phyloP scores from a whole-genome alignment of 2,329 filamentous ascomycete species.

The Fusarium camptoceras region DNA sequence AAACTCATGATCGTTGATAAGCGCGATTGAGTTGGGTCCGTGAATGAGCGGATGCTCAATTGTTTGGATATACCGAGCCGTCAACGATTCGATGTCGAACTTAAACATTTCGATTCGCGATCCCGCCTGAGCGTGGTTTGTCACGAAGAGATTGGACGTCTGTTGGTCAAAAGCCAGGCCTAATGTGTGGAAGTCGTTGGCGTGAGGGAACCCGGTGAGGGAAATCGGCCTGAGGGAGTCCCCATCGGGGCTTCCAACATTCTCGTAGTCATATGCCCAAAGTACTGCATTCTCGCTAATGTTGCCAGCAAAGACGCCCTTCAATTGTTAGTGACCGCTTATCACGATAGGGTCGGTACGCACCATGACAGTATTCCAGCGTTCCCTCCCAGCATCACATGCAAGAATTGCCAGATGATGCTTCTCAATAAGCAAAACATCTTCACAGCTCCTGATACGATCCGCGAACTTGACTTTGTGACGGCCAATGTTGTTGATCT shows the following conservation, averaged over 20 bases:
- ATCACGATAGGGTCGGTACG: neutral
- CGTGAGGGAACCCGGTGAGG: conserved; percentile 36
- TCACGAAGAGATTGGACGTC: conserved; percentile 52
- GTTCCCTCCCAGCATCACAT: conserved; percentile 56
- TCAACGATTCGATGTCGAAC: conserved; percentile 50
- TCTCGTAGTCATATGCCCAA: conserved; percentile 54
- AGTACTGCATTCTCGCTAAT: conserved; percentile 46
- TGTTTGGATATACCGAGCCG: conserved; percentile 52
- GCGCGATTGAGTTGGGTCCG: conserved; percentile 54
- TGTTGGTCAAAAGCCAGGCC: conserved; percentile 54
- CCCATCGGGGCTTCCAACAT: conserved; percentile 11
- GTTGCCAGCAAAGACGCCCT: conserved; percentile 45
- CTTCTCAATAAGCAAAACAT: conserved; percentile 53
- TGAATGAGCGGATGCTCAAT: conserved; percentile 55
- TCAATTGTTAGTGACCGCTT: neutral
- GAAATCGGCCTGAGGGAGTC: conserved; percentile 41
- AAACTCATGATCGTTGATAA: conserved; percentile 52
- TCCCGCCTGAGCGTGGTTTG: conserved; percentile 53
- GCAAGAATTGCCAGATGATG: conserved; percentile 52
- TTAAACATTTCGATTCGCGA: conserved; percentile 55
- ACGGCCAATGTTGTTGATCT: conserved; percentile 44
- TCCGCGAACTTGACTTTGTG: conserved; percentile 53
- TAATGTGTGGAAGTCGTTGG: conserved; percentile 54
- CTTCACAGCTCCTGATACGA: conserved; percentile 55
- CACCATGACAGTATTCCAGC: conserved; percentile 58